phyloP scores from a whole-genome alignment of 139 green algal species.

The Raphidocelis subcapitata region DNA sequence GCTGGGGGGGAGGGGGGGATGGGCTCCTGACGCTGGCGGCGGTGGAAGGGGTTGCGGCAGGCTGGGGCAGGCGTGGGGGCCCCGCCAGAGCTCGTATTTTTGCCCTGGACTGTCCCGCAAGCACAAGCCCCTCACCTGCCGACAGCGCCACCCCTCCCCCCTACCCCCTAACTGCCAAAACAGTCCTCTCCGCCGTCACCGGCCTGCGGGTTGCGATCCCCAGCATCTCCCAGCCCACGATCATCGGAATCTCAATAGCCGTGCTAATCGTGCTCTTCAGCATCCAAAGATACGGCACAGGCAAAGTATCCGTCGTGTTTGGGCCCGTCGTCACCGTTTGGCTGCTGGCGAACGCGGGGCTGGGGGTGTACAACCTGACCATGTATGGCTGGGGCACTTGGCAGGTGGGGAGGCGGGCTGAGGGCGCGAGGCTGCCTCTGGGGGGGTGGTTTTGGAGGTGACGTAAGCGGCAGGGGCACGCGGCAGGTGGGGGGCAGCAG shows the following conservation, averaged over 20 bases:
- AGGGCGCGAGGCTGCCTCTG: background rate
- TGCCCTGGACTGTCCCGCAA: background rate
- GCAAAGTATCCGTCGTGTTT: conserved; percentile 43
- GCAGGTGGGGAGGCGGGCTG: background rate
- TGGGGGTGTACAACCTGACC: conserved; percentile 64
- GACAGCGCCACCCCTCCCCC: background rate
- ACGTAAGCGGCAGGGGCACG: no score
- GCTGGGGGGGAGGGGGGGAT: background rate
- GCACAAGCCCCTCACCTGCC: background rate
- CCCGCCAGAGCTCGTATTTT: background rate
- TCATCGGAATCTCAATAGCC: conserved; percentile 23
- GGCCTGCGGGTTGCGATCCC: background rate
- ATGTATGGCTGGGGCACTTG: conserved; percentile 9
- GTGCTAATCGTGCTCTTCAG: conserved; percentile 51
- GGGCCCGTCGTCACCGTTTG: conserved; percentile 57
- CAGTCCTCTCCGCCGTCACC: conserved; percentile 34
- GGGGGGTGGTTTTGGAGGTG: no score
- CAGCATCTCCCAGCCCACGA: conserved; percentile 7
- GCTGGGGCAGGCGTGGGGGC: background rate
- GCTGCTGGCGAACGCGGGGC: conserved; percentile 37
- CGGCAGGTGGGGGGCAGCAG: no score
- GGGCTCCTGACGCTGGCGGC: no score
- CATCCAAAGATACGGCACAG: conserved; percentile 55
- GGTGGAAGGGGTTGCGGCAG: background rate
- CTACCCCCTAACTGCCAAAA: background rate